Conservation (phyloP, 306 rosid genomes). For the Dalbergia cochinchinensis region DNA sequence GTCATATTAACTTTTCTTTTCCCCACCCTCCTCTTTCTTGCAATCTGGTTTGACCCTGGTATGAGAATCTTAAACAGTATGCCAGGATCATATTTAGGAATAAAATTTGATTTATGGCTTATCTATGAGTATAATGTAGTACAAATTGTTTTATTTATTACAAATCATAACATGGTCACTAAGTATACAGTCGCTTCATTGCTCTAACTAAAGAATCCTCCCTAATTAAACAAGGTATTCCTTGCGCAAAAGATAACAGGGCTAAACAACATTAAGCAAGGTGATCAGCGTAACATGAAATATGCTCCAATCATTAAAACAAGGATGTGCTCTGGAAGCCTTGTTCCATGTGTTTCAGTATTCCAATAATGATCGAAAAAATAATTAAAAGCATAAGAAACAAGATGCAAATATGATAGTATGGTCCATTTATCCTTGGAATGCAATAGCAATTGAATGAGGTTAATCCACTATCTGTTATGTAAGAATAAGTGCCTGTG, state of each 20-base stretch:
- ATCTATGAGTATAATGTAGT: background rate
- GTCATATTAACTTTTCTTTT: background rate
- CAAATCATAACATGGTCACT: background rate
- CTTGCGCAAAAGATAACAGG: constrained; percentile 3
- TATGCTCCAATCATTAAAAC: constrained; percentile 1
- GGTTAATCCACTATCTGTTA: constrained; percentile 21
- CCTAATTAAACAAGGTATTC: constrained; percentile 12
- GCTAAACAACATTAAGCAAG: background rate
- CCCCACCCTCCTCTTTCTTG: constrained; percentile 24
- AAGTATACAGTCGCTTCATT: constrained; percentile 18
- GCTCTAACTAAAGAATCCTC: background rate
- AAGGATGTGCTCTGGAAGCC: background rate
- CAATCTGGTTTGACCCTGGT: background rate
- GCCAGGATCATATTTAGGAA: constrained; percentile 15
- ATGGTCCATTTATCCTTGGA: constrained; percentile 30
- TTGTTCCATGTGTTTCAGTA: constrained; percentile 6
- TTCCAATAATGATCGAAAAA: background rate
- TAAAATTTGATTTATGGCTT: constrained; percentile 6
- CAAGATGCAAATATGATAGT: background rate
- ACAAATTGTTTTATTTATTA: constrained; percentile 3
- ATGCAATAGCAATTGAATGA: constrained; percentile 41
- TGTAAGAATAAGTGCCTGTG: background rate
- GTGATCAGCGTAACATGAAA: background rate
- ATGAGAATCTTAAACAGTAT: constrained; percentile 18
- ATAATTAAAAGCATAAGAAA: background rate